Conservation (phyloP, 768 basidiomycete species). For the Tephrocybe sp. region DNA sequence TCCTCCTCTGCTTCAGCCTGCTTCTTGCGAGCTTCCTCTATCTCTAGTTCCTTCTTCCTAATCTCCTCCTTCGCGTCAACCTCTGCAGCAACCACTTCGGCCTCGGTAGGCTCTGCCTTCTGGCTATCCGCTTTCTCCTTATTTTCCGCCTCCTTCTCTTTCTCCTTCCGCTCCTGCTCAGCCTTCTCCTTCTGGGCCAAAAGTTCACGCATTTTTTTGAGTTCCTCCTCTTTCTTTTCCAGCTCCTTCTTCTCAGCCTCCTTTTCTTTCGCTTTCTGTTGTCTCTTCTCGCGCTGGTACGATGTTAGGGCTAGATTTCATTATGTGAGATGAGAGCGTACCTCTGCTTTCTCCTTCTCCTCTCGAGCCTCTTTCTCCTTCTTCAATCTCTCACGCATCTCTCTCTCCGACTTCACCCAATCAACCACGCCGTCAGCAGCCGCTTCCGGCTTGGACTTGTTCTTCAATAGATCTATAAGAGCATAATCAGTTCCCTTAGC, state of each 20-base stretch:
- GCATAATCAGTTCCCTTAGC: conserved; percentile 6
- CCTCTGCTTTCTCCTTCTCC: conserved; percentile 62
- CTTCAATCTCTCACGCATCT: conserved; percentile 69
- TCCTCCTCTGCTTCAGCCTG: conserved; percentile 24
- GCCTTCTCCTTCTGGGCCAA: conserved; percentile 53
- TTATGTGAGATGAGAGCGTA: conserved; percentile 30
- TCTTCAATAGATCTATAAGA: conserved; percentile 67
- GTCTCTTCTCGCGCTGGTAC: conserved; percentile 44
- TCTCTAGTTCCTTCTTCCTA: conserved; percentile 22
- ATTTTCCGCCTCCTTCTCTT: conserved; percentile 30
- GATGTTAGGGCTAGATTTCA: background rate
- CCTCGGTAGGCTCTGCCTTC: conserved; percentile 23
- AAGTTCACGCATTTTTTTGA: conserved; percentile 49
- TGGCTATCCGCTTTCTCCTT: conserved; percentile 23
- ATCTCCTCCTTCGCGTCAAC: conserved; percentile 22
- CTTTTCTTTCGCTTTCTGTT: conserved; percentile 54
- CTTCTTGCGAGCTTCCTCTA: conserved; percentile 22
- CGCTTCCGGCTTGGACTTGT: conserved; percentile 78
- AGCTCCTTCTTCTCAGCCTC: conserved; percentile 59
- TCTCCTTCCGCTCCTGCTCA: conserved; percentile 41
- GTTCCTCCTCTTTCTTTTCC: conserved; percentile 63
- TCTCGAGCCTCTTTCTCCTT: conserved; percentile 74
- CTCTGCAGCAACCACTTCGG: conserved; percentile 28
- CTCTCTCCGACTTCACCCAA: conserved; percentile 77
- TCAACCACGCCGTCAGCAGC: conserved; percentile 63